Evolutionary conservation across 2,329 filamentous ascomycete genomes (phyloP), one percentile per base, ranked within the genome.

Genomic region (Penicillium sp.): DNA sequence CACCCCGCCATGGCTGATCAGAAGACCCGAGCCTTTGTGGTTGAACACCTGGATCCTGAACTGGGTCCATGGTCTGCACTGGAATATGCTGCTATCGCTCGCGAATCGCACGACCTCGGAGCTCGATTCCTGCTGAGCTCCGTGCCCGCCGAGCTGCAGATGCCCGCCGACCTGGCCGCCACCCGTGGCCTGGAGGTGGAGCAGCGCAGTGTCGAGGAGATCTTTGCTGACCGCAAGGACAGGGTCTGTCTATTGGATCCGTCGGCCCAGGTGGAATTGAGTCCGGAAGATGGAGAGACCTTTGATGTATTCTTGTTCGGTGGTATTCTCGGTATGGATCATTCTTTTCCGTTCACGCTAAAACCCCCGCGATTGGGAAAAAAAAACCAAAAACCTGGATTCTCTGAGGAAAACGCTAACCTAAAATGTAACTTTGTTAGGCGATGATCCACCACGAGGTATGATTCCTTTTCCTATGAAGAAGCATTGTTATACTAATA

Each of bases 231-330:
- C 59, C 83, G 85, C 65, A 93, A 93, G 77, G 81, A 85, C 54
- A 85, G 85, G 60, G 90, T 98, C 47, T 98, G 95, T 73, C 82
- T 99, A 60, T 82, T 99, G 48, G 95, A 99, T 75, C 95, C 95
- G 1, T 82, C 90, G 44, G 95, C 92, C 4, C 82, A 84, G 60
- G 86, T 88, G 70, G 95, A 99, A 70, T 76, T 99, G 67, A 85
- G 83, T 48, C 95, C 95, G 0, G 87, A 89, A 57, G 95, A 99
- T 77, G 90, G 87, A 22, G 85, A 90, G 33, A 78, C 74, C 2
- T 99, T 99, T 75, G 91, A 96, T 68, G 88, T 90, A 10, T 99
- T 98, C 72, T 78, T 99, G 46, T 99, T 99, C 77, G 95, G 95
- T 46, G 95, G 95, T 14, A 99, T 99, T 68, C 79, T 99, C 61